Conservation (phyloP, 495 filamentous ascomycete species). For the Amniculicola lignicola region DNA sequence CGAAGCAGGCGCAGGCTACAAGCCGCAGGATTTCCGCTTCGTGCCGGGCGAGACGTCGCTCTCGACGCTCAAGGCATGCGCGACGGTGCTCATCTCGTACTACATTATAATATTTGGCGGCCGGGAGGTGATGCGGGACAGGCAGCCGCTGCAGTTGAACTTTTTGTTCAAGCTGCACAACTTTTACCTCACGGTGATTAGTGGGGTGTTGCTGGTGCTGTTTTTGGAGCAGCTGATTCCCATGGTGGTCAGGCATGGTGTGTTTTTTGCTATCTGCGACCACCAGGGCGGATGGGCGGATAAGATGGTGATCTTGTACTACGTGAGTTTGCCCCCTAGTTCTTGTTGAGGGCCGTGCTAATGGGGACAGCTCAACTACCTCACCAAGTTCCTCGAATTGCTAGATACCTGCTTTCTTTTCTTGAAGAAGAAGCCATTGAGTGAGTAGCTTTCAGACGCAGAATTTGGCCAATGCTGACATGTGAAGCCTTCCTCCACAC, state of each 20-base stretch:
- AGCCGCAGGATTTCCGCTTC: slow-evolving; percentile 69
- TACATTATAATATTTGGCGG: slow-evolving; percentile 75
- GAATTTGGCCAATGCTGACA: background rate
- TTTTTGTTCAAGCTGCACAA: slow-evolving; percentile 76
- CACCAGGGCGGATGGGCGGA: slow-evolving; percentile 73
- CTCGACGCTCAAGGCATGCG: slow-evolving; percentile 65
- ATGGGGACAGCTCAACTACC: slow-evolving; percentile 68
- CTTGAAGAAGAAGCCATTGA: slow-evolving; percentile 83
- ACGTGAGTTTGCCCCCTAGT: slow-evolving; percentile 52
- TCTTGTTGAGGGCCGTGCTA: slow-evolving; percentile 38
- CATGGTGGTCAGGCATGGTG: slow-evolving; percentile 61
- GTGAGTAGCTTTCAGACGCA: slow-evolving; percentile 45
- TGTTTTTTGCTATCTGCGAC: slow-evolving; percentile 72
- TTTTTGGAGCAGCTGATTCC: slow-evolving; percentile 74
- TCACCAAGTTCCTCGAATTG: slow-evolving; percentile 79
- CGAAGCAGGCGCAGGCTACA: slow-evolving; percentile 66
- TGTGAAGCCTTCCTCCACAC: slow-evolving; percentile 74
- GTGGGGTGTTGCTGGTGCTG: slow-evolving; percentile 61
- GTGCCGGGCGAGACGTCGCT: slow-evolving; percentile 64
- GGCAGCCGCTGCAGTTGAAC: slow-evolving; percentile 64
- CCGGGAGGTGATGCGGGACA: slow-evolving; percentile 67
- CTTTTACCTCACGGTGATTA: slow-evolving; percentile 71
- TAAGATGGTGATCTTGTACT: slow-evolving; percentile 72
- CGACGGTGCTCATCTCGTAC: slow-evolving; percentile 64
- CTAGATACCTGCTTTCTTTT: slow-evolving; percentile 79